Percentiles rank a stretch among this genome's conserved stretches.
Conservation (phyloP, 2,329 filamentous ascomycete species). For the Orbilia javanica region DNA sequence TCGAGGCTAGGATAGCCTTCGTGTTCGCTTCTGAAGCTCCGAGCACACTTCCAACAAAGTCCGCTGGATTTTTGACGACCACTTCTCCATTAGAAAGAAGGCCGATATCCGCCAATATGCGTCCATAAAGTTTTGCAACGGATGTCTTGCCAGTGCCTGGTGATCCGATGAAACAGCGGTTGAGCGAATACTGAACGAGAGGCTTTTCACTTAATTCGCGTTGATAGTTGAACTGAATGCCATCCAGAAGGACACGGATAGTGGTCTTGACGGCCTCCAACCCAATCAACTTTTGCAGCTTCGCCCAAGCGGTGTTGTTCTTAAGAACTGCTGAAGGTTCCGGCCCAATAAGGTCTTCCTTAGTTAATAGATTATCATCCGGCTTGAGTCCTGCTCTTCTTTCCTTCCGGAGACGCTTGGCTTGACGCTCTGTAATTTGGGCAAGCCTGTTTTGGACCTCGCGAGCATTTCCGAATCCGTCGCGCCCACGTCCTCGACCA, state of each 20-base stretch:
- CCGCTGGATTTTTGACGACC: slow-evolving; percentile 77
- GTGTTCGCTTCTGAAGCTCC: slow-evolving; percentile 79
- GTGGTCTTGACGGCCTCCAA: slow-evolving; percentile 74
- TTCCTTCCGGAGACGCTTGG: slow-evolving; percentile 70
- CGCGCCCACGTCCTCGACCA: slow-evolving; percentile 73
- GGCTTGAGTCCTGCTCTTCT: slow-evolving; percentile 66
- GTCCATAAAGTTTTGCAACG: slow-evolving; percentile 78
- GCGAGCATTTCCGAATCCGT: slow-evolving; percentile 80
- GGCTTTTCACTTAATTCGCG: slow-evolving; percentile 75
- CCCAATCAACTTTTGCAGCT: slow-evolving; percentile 73
- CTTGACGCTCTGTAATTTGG: slow-evolving; percentile 72
- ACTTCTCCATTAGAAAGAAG: slow-evolving; percentile 78
- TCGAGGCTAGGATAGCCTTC: slow-evolving; percentile 76
- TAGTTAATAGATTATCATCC: slow-evolving; percentile 73
- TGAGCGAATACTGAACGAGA: slow-evolving; percentile 73
- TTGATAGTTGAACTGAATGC: slow-evolving; percentile 74
- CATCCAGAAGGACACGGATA: slow-evolving; percentile 72
- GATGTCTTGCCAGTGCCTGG: slow-evolving; percentile 83
- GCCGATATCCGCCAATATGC: slow-evolving; percentile 76
- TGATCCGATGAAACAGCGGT: slow-evolving; percentile 77
- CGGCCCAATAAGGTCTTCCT: slow-evolving; percentile 79
- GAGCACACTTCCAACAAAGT: slow-evolving; percentile 76
- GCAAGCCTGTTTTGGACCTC: slow-evolving; percentile 74
- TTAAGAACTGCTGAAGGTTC: slow-evolving; percentile 72
- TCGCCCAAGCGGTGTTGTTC: slow-evolving; percentile 71